Evolutionary conservation across 1,139 yeast genomes (phyloP), one percentile per base, ranked within the genome.

Genomic region (Yamadazyma conglobata): DNA sequence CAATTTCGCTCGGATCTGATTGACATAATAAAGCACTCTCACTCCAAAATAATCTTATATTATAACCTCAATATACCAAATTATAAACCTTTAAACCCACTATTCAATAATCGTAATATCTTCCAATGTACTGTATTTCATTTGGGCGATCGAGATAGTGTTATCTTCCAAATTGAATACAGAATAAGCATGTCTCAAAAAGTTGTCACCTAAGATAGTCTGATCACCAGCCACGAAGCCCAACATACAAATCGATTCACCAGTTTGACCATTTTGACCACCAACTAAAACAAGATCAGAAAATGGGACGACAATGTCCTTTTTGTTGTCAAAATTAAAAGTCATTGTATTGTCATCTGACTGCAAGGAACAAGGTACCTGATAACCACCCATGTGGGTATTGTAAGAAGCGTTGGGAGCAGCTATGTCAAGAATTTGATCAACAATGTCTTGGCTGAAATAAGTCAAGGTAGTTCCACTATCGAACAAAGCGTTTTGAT

Each of bases 161-260:
- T 58, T 49, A 32, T 58, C 62, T 16, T 64, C 72, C 40, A 64
- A 54, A 44, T 65, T 52, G 42, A 60, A 63, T 10, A 64, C 64
- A 5, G 60, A 41, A 43, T 65, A 66, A 24, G 56, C 53, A 24
- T 53, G 50, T 40, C 70, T 58, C 41, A 65, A 54, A 43, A 65
- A 62, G 46, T 79, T 72, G 53, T 85, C 95, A 27, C 96, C 96
- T 12, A 86, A 52, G 32, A 63, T 50, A 25, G 58, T 43, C 34
- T 46, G 52, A 19, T 34, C 36, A 14, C 44, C 26, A 10, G 37
- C 8, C 40, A 58, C 60, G 15, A 61, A 35, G 7, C 66, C 68
- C 30, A 63, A 53, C 37, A 43, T 40, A 44, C 70, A 64, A 22
- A 33, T 33, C 12, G 33, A 24, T 16, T 39, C 22, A 20, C 44